phyloP scores from a whole-genome alignment of 2,329 filamentous ascomycete species.

The Epichloe sibirici region DNA sequence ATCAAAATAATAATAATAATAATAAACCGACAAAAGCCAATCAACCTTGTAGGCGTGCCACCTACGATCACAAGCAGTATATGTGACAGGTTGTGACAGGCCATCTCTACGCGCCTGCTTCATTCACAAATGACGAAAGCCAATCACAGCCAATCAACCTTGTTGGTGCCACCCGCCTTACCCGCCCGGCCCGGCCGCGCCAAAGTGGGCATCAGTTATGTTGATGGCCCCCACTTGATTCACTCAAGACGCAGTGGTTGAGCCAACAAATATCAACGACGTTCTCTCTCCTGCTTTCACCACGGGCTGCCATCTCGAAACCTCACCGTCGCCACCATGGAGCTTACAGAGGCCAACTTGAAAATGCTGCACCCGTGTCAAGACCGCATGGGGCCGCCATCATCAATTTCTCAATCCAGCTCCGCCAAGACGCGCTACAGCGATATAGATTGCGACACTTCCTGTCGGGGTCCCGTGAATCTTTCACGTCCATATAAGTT shows the following conservation, averaged over 20 bases:
- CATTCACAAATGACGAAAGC: too few relatives aligned
- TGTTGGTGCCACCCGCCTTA: neutral
- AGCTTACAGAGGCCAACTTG: neutral
- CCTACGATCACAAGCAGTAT: neutral
- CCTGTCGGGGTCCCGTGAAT: neutral
- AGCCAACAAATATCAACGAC: neutral
- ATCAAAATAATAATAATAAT: too few relatives aligned
- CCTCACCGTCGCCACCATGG: neutral
- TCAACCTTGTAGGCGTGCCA: neutral
- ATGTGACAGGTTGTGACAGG: too few relatives aligned
- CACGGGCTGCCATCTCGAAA: neutral
- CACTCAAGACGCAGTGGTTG: too few relatives aligned
- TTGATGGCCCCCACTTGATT: too few relatives aligned
- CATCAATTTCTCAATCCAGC: neutral
- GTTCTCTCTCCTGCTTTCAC: neutral
- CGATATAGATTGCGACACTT: neutral
- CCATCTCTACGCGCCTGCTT: too few relatives aligned
- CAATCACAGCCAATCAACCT: neutral
- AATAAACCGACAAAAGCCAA: neutral
- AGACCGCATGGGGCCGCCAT: neutral
- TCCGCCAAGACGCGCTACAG: neutral
- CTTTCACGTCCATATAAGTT: neutral
- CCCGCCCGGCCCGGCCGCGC: too few relatives aligned
- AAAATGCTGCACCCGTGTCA: neutral
- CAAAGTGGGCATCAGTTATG: neutral